phyloP scores from a whole-genome alignment of 78 protist species.

The Parvularia atlantis region DNA sequence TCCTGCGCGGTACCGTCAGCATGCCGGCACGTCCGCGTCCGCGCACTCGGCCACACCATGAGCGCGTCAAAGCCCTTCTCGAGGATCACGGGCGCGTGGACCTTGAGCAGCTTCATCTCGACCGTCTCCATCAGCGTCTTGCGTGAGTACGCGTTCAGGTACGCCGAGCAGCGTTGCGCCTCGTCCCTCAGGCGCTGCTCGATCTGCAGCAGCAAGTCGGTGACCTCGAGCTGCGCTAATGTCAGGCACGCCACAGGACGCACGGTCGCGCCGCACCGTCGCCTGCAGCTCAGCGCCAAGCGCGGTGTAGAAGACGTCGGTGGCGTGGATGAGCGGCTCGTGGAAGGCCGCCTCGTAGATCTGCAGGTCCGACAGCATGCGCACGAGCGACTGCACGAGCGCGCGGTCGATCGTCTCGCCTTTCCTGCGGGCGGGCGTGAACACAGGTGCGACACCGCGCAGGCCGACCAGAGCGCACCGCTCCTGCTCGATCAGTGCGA shows the following conservation, averaged over 20 bases:
- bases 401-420: too few relatives aligned
- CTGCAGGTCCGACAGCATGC: conserved; percentile 34
- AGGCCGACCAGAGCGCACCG: conserved; percentile 35
- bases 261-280: too few relatives aligned
- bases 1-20: conserved; percentile 36
- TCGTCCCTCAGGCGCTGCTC: conserved; percentile 48
- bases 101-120: conserved; percentile 39
- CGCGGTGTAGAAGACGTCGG: conserved; percentile 37
- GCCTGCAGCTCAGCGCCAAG: conserved; percentile 14
- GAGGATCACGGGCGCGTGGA: conserved; percentile 34
- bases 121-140: conserved; percentile 21
- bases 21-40: neutral
- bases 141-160: conserved; percentile 28
- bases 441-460: neutral
- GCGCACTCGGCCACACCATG: neutral
- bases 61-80: too few relatives aligned
- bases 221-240: conserved; percentile 24
- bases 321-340: conserved; percentile 35
- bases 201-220: conserved; percentile 56
- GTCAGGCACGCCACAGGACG: too few relatives aligned
- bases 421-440: conserved; percentile 2
- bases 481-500: conserved; percentile 45
- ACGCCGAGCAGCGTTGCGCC: conserved; percentile 30
- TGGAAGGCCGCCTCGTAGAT: conserved; percentile 37
- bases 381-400: conserved; percentile 26